A percentile compares a stretch with the other conserved stretches of the same genome.
Evolutionary conservation across 2,329 filamentous ascomycete genomes (phyloP).

Genomic region (Teratosphaeria nubilosa): DNA sequence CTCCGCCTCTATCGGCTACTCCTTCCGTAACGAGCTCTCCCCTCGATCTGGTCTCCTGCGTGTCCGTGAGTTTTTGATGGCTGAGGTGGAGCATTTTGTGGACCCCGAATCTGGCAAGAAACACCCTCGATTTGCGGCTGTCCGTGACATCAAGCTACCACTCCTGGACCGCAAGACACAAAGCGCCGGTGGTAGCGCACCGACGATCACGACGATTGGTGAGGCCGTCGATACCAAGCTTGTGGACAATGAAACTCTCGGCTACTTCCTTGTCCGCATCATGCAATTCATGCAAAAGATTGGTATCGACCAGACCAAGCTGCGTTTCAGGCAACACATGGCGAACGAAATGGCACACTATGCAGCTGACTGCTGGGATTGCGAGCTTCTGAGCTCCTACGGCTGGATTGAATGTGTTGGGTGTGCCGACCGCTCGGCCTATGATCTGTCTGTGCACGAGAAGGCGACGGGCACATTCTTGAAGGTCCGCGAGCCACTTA

Average conservation of each 20-base stretch:
- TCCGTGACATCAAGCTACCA: conserved; percentile 72
- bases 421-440: conserved; percentile 90
- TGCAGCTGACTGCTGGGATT: conserved; percentile 95
- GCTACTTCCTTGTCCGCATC: conserved; percentile 93
- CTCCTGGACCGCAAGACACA: conserved; percentile 80
- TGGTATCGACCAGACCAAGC: conserved; percentile 75
- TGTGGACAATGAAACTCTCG: conserved; percentile 94
- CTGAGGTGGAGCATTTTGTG: conserved; percentile 97
- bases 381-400: conserved; percentile 79
- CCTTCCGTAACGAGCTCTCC: conserved; percentile 96
- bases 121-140: conserved; percentile 76
- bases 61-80: conserved; percentile 97
- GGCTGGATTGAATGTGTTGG: conserved; percentile 99
- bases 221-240: conserved; percentile 72
- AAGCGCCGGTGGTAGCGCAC: conserved; percentile 70
- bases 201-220: conserved; percentile 66
- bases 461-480: conserved; percentile 85
- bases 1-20: conserved; percentile 93
- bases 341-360: conserved; percentile 86
- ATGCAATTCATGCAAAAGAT: conserved; percentile 82
- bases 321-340: conserved; percentile 98
- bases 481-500: conserved; percentile 70
- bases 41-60: conserved; percentile 82
- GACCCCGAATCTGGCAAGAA: conserved; percentile 93
- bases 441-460: conserved; percentile 83